phyloP scores from a whole-genome alignment of 1,139 yeast species.

The Pichia sp. region DNA sequence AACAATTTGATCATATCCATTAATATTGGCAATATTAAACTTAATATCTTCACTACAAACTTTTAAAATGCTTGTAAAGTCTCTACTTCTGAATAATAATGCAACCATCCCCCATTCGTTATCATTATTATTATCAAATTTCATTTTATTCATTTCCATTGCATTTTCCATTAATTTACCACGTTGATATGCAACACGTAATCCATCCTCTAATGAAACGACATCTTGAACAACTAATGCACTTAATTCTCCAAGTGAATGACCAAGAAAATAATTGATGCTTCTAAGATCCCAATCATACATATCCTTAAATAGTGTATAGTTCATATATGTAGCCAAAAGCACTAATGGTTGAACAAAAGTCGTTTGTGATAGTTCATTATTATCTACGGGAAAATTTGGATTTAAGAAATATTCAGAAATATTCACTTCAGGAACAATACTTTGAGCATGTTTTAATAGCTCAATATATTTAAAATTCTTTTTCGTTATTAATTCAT shows the following conservation, averaged over 20 bases:
- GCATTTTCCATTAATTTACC: slow-evolving; percentile 31
- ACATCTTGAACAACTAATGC: slow-evolving; percentile 26
- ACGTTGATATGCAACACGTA: slow-evolving; percentile 25
- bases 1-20: slow-evolving; percentile 32
- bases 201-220: slow-evolving; percentile 24
- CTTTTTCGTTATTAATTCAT: slow-evolving; percentile 7
- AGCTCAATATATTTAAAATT: slow-evolving; percentile 3
- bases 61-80: slow-evolving; percentile 19
- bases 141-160: too few relatives aligned
- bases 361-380: slow-evolving; percentile 24
- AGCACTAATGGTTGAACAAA: slow-evolving; percentile 32
- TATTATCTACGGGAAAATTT: slow-evolving; percentile 8
- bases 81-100: slow-evolving; percentile 25
- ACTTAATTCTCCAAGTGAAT: slow-evolving; percentile 33
- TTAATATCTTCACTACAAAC: slow-evolving; percentile 14
- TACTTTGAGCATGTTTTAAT: slow-evolving; percentile 1
- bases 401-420: slow-evolving; percentile 3
- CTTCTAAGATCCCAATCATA: slow-evolving; percentile 20
- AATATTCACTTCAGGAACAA: slow-evolving; percentile 8
- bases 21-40: slow-evolving; percentile 28
- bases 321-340: slow-evolving; percentile 25
- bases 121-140: too few relatives aligned
- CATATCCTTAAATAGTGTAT: slow-evolving; percentile 16
- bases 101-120: slow-evolving; percentile 28
- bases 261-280: slow-evolving; percentile 30